Conservation (phyloP, 2,329 filamentous ascomycete genomes). For the Fonsecaea monophora region DNA sequence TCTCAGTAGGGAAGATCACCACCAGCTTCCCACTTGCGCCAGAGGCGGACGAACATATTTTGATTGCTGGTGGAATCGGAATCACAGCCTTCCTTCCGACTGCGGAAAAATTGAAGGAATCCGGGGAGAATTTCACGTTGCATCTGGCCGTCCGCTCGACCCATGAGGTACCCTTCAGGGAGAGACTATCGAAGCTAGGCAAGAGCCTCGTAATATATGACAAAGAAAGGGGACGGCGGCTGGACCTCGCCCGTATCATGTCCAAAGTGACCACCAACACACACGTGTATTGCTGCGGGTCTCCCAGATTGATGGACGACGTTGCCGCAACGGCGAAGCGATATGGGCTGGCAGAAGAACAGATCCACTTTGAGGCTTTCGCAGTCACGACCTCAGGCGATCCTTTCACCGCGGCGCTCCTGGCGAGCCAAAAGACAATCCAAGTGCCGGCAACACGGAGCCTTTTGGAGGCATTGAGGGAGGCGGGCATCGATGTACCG, state of each 20-base stretch:
- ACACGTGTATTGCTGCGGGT: constrained; percentile 14
- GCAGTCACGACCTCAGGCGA: constrained; percentile 6
- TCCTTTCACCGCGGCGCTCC: constrained; percentile 12
- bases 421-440: constrained; percentile 14
- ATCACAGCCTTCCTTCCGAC: constrained; percentile 64
- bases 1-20: constrained; percentile 61
- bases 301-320: constrained; percentile 16
- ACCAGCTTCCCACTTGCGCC: constrained; percentile 54
- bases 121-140: constrained; percentile 8
- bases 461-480: constrained; percentile 12
- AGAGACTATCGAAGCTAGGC: constrained; percentile 10
- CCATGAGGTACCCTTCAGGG: constrained; percentile 10
- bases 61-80: constrained; percentile 69
- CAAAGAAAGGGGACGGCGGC: constrained; percentile 12
- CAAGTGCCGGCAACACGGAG: constrained; percentile 5
- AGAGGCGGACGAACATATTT: constrained; percentile 64
- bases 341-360: constrained; percentile 14
- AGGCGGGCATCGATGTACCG: constrained; percentile 15
- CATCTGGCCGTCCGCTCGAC: constrained; percentile 12
- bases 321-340: constrained; percentile 11
- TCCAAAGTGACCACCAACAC: constrained; percentile 16
- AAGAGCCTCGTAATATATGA: constrained; percentile 12
- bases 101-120: constrained; percentile 16
- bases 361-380: constrained; percentile 17
- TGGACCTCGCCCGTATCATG: constrained; percentile 16